Conservation (phyloP, 2,329 filamentous ascomycete species). For the Teratosphaeria pseudoeucalypti region DNA sequence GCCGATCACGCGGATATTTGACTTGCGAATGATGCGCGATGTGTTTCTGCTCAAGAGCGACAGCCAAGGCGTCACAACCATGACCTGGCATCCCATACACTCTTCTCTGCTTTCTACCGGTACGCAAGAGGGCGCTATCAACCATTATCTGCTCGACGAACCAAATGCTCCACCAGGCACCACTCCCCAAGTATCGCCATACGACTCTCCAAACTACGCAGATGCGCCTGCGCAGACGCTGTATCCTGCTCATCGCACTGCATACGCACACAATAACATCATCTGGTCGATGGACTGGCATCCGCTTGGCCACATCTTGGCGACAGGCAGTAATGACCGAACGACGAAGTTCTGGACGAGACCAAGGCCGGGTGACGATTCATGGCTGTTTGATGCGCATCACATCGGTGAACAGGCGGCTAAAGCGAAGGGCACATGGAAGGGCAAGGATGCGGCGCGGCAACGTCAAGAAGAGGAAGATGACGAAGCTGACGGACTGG, state of each 20-base stretch:
- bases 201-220: slow-evolving; percentile 69
- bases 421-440: slow-evolving; percentile 91
- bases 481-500: slow-evolving; percentile 71
- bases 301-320: slow-evolving; percentile 86
- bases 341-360: slow-evolving; percentile 96
- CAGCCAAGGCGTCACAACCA: slow-evolving; percentile 87
- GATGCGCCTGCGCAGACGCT: slow-evolving; percentile 82
- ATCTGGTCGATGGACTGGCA: slow-evolving; percentile 99
- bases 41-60: slow-evolving; percentile 87
- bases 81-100: slow-evolving; percentile 91
- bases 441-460: slow-evolving; percentile 66
- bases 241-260: slow-evolving; percentile 76
- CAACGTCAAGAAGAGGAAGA: slow-evolving; percentile 90
- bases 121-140: slow-evolving; percentile 77
- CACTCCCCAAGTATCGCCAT: slow-evolving; percentile 64
- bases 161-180: slow-evolving; percentile 73
- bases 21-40: slow-evolving; percentile 96
- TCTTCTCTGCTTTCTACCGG: slow-evolving; percentile 81
- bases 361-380: slow-evolving; percentile 74
- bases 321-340: slow-evolving; percentile 90
- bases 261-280: slow-evolving; percentile 83
- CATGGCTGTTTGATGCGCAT: slow-evolving; percentile 79
- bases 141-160: slow-evolving; percentile 93
- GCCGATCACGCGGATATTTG: slow-evolving; percentile 85
- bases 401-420: slow-evolving; percentile 91